Base-by-base conservation (phyloP, 2,329 filamentous ascomycete genomes). In the Dothideomycetes sp. region DNA sequence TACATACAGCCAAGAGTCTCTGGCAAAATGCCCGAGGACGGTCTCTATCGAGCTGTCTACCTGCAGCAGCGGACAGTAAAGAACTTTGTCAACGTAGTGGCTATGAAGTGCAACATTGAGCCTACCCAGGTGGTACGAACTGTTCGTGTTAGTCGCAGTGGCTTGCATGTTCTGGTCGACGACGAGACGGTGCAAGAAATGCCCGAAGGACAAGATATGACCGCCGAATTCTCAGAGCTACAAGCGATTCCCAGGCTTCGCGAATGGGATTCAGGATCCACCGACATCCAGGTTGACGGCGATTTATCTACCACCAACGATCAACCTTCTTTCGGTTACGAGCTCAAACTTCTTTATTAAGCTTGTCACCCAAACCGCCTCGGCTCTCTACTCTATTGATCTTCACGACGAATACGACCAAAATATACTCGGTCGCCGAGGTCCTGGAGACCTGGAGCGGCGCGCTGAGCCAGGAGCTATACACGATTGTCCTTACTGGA, bases 141-240 rank as follows among this genome's bases (percentile, higher is more conserved):
- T 1, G 68, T 94, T 4, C 84, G 78, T 42, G 68, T 87, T 38
- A 80, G 84, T 31, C 70, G 78, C 11, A 78, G 79, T 47, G 86
- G 86, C 0, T 63, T 95, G 2, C 78, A 87, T 52, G 78, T 96
- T 40, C 77, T 93, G 54, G 73, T 96, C 51, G 91, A 96, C 53
- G 87, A 96, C 53, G 87, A 95, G 46, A 80, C 93, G 35, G 76
- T 96, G 22, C 74, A 75, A 33, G 82, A 89, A 58, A 68, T 96
- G 38, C 75, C 78, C 2, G 91, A 98, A 63, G 88, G 87, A 22
- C 86, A 96, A 59, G 89, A 94, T 54, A 91, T 96, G 81, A 66
- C 72, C 29, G 73, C 74, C 31, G 77, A 81, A 50, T 75, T 80
- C 43, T 71, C 91, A 49, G 68, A 84, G 33, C 48, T 64, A 41